A percentile compares a stretch with the other conserved stretches of the same genome.
phyloP scores from a whole-genome alignment of 108 stramenopile genomes.

The Cyclotella distinguenda region DNA sequence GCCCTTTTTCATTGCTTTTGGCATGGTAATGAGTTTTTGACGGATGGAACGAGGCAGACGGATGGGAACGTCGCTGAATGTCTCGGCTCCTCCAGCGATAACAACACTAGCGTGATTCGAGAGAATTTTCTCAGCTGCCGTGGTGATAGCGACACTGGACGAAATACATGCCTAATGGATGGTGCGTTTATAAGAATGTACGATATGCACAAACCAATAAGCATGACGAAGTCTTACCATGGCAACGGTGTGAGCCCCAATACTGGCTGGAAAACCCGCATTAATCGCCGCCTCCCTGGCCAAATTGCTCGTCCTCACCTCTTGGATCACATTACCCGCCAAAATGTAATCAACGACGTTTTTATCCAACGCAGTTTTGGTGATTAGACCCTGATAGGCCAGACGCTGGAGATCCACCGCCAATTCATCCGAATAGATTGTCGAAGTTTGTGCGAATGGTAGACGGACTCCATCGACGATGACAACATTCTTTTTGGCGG shows the following conservation, averaged over 20 bases:
- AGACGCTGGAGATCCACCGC: constrained; percentile 95
- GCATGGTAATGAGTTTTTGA: constrained; percentile 88
- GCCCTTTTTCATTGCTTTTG: constrained; percentile 98
- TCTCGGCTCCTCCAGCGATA: constrained; percentile 95
- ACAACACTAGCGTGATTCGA: constrained; percentile 91
- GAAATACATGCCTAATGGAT: constrained; percentile 92
- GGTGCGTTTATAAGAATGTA: background rate
- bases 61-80: constrained; percentile 96
- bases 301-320: constrained; percentile 93
- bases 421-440: constrained; percentile 92
- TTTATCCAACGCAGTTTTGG: constrained; percentile 91
- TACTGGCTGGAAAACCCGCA: constrained; percentile 88
- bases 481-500: constrained; percentile 71
- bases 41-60: constrained; percentile 85
- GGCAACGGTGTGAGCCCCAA: constrained; percentile 95
- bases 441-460: constrained; percentile 90
- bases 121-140: constrained; percentile 92
- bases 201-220: background rate
- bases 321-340: constrained; percentile 94
- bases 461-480: constrained; percentile 94
- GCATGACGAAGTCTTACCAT: constrained; percentile 30
- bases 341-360: constrained; percentile 90
- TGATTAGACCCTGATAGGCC: constrained; percentile 90
- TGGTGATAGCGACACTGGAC: constrained; percentile 91
- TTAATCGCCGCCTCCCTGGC: constrained; percentile 94